Base-by-base conservation (phyloP, 1,139 yeast genomes). In the Suhomyces chickasaworum region DNA sequence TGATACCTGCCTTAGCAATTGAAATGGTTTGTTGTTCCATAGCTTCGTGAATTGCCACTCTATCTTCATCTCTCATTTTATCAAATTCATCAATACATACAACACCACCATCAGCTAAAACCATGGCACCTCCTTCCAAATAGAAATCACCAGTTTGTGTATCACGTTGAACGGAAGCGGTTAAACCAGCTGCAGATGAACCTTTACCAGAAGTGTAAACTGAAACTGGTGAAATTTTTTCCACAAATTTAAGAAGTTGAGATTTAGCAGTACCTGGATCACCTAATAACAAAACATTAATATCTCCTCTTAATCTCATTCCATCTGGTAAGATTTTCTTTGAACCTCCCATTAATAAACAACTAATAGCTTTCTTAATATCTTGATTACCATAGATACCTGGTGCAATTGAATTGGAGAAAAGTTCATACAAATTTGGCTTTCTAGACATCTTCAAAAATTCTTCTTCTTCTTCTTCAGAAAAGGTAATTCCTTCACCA, bases 221-320 rank as follows among this genome's bases (percentile, higher is more conserved):
- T 1, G 98, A 83, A 52, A 93, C 90, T 4, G 99, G 99, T 7
- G 97, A 83, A 17, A 89, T 90, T 62, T 93, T 91, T 63, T 93
- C 98, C 18, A 90, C 98, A 58, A 91, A 93, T 64, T 95, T 93
- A 59, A 93, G 78, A 51, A 93, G 72, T 72, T 93, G 99, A 10
- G 99, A 93, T 65, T 93, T 93, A 42, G 99, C 98, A 18, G 99
- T 93, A 74, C 99, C 99, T 15, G 99, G 99, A 63, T 93, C 99
- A 68, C 99, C 99, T 40, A 95, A 77, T 48, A 93, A 68, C 44
- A 93, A 75, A 8, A 95, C 97, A 61, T 95, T 93, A 57, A 93
- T 89, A 65, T 93, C 99, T 59, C 99, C 99, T 74, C 99, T 82
- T 49, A 95, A 77, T 60, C 97, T 77, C 95, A 91, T 89, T 12